Evolutionary conservation across 78 protist genomes (phyloP), one percentile per base, ranked within the genome.

Genomic region (Parvularia atlantis): DNA sequence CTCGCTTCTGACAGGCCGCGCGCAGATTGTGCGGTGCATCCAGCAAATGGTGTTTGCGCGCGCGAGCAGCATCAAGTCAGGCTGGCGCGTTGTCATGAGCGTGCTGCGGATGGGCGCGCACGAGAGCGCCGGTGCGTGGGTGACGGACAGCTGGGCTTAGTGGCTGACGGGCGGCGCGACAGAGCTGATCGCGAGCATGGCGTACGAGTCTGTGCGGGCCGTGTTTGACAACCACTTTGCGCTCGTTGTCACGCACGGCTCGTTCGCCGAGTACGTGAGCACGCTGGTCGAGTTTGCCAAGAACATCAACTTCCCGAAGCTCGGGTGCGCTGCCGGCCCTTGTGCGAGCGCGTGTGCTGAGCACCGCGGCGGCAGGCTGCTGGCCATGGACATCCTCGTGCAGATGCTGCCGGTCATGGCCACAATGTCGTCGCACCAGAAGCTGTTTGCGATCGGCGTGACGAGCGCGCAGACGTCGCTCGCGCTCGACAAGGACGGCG

Each of bases 71-170:
- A 88, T 95, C n/a, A 84, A 69, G 54, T 88, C 95, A 1, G 99
- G 99, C 4, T 96, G 99, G 99, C 74, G 78, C 66, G 73, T 81
- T 6, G 79, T 95, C 30, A 93, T 93, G 61, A 76, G 70, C 3
- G 84, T 92, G 11, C 70, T 90, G 36, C 17, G 62, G 1, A 5
- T 64, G 14, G 86, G 73, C 24, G 83, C 84, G 26, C 37, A 50
- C 24, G 90, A 88, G 59, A 4, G 11, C 17, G 41, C 66, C 48
- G n/a, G n/a, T n/a, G n/a, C n/a, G n/a, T n/a, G n/a, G n/a, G n/a
- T n/a, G n/a, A n/a, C n/a, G n/a, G n/a, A n/a, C n/a, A n/a, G n/a
- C n/a, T n/a, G n/a, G n/a, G n/a, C 41, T 6, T 4, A 13, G 41
- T 82, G 16, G 64, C 68, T 4, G 56, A 58, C n/a, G 33, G 17